These are phyloP conservation scores for Botrytis sinoallii DNA, from an alignment of 2,329 filamentous ascomycete species.

Conservation along the genomic window DNA sequence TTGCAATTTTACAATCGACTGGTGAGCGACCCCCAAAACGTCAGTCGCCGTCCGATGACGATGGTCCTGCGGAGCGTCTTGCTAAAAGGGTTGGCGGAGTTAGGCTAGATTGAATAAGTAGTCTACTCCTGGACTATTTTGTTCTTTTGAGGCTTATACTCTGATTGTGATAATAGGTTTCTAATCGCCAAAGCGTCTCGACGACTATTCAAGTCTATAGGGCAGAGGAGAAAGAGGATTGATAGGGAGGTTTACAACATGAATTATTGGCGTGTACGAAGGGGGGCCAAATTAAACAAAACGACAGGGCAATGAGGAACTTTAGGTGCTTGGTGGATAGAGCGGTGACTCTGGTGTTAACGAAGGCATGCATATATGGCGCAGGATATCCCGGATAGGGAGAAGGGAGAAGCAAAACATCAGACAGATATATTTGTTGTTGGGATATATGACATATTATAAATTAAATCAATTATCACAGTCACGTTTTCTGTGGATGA, in stretches of 20 bases:
- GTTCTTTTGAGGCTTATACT: slow-evolving; percentile 12
- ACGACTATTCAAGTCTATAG: neutral
- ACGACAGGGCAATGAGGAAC: neutral
- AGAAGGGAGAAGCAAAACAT: neutral
- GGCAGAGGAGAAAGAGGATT: neutral
- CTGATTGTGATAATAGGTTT: slow-evolving; percentile 5
- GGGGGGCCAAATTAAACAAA: neutral
- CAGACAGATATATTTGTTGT: neutral
- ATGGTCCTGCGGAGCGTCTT: slow-evolving; percentile 43
- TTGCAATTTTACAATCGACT: slow-evolving; percentile 91
- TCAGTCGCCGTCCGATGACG: slow-evolving; percentile 41
- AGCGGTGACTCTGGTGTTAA: neutral
- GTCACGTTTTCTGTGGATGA: neutral
- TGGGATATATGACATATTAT: neutral
- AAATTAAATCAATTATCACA: neutral
- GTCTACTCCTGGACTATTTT: neutral
- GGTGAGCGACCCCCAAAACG: slow-evolving; percentile 93
- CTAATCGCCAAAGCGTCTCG: neutral
- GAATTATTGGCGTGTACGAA: neutral
- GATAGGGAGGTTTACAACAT: neutral
- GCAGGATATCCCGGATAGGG: neutral
- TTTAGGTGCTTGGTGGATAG: neutral
- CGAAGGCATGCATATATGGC: neutral
- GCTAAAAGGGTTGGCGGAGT: slow-evolving; percentile 65
- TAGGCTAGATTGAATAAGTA: slow-evolving; percentile 43